Conservation (phyloP, 257 asterid genomes). For the Avicennia marina region DNA sequence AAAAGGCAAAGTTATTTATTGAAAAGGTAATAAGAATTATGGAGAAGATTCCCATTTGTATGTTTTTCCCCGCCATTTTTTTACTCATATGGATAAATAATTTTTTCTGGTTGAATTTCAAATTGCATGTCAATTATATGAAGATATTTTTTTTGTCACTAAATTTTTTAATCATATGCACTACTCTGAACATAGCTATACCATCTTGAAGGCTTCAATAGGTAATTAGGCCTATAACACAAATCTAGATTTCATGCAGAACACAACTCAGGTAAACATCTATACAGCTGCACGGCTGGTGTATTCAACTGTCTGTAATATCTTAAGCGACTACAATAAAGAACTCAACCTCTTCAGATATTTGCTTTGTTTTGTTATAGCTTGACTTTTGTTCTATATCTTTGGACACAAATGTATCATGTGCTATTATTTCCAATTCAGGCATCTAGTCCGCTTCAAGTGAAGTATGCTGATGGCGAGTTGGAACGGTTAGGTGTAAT, state of each 20-base stretch:
- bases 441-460: constrained; percentile 98
- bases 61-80: neutral
- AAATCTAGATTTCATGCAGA: neutral
- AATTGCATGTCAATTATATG: neutral
- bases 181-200: neutral
- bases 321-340: neutral
- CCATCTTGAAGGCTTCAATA: neutral
- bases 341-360: constrained; percentile 6
- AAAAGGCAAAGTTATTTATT: neutral
- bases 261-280: neutral
- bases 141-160: too few species aligned
- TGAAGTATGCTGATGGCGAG: constrained; percentile 99
- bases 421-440: constrained; percentile 44
- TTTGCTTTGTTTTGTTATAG: constrained; percentile 12
- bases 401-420: constrained; percentile 22
- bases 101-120: neutral
- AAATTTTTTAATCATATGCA: neutral
- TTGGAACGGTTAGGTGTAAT: constrained; percentile 94
- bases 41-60: neutral
- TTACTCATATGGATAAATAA: neutral
- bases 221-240: neutral
- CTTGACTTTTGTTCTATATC: constrained; percentile 13
- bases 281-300: neutral
- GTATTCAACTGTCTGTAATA: neutral
- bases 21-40: neutral